Conservation (phyloP, 805 yeast genomes). For the Myxozyma lipomycoides region DNA sequence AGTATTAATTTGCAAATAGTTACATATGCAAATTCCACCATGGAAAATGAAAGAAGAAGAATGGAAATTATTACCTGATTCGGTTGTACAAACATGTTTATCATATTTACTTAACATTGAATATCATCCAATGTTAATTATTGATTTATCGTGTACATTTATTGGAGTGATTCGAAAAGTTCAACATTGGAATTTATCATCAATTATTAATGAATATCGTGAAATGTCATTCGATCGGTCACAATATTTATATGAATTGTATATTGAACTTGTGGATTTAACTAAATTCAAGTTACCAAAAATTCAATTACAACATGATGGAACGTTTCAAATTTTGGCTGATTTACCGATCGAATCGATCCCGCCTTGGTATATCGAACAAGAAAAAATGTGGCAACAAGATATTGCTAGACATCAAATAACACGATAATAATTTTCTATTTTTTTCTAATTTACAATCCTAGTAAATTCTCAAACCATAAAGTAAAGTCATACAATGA, state of each 20-base stretch:
- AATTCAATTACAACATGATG: constrained; percentile 47
- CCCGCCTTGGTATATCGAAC: constrained; percentile 24
- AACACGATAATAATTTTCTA: not conserved
- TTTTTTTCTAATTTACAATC: not conserved
- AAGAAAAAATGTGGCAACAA: constrained; percentile 23
- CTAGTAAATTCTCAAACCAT: constrained; percentile 11
- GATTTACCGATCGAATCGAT: constrained; percentile 5
- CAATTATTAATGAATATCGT: constrained; percentile 80
- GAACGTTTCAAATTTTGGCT: constrained; percentile 34
- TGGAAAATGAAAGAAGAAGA: constrained; percentile 42
- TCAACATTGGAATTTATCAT: constrained; percentile 84
- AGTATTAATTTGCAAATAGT: constrained; percentile 2
- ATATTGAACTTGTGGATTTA: constrained; percentile 66
- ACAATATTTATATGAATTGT: constrained; percentile 76
- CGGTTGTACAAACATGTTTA: constrained; percentile 61
- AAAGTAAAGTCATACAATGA: constrained; percentile 7
- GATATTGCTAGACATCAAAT: constrained; percentile 3
- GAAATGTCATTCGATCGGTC: constrained; percentile 67
- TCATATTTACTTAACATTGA: constrained; percentile 57
- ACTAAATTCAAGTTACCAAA: constrained; percentile 7
- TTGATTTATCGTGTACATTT: constrained; percentile 76
- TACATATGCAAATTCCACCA: constrained; percentile 19
- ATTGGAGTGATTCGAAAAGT: constrained; percentile 77
- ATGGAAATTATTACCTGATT: constrained; percentile 74
- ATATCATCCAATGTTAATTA: constrained; percentile 63